A percentile compares a stretch with the other conserved stretches of the same genome.
Conservation (phyloP, 140 eudicot species). For the Ambrosia hybrid region DNA sequence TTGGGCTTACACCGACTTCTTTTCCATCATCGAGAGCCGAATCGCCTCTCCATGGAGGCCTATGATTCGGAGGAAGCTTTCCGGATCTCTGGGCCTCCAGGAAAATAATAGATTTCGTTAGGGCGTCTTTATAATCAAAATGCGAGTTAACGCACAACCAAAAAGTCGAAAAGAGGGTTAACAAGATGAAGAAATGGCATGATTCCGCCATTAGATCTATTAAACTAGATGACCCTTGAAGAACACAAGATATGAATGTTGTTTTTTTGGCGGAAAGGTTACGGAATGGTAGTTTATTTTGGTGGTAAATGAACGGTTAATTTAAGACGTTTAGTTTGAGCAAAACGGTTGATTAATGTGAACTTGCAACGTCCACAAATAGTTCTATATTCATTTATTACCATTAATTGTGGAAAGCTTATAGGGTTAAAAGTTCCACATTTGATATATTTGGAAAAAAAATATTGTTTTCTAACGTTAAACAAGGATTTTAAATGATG, state of each 20-base stretch:
- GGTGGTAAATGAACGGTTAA: constrained; percentile 22
- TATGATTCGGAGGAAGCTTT: constrained; percentile 66
- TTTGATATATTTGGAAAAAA: neutral
- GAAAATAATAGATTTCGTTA: constrained; percentile 73
- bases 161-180: constrained; percentile 32
- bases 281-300: constrained; percentile 25
- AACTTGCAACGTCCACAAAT: constrained; percentile 30
- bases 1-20: constrained; percentile 48
- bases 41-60: constrained; percentile 88
- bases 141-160: constrained; percentile 30
- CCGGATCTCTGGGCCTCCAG: constrained; percentile 94
- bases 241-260: neutral
- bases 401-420: constrained; percentile 18
- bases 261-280: constrained; percentile 37
- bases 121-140: constrained; percentile 62
- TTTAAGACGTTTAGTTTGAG: constrained; percentile 18
- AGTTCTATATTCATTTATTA: constrained; percentile 18
- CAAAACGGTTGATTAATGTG: constrained; percentile 22
- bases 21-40: constrained; percentile 81
- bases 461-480: neutral
- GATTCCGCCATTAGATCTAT: constrained; percentile 30
- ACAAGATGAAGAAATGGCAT: constrained; percentile 20
- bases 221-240: neutral
- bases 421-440: neutral
- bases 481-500: neutral